Percentiles rank a stretch among this genome's conserved stretches.
phyloP scores from a whole-genome alignment of 352 stramenopile species.

The Globisporangium recalcitrans region DNA sequence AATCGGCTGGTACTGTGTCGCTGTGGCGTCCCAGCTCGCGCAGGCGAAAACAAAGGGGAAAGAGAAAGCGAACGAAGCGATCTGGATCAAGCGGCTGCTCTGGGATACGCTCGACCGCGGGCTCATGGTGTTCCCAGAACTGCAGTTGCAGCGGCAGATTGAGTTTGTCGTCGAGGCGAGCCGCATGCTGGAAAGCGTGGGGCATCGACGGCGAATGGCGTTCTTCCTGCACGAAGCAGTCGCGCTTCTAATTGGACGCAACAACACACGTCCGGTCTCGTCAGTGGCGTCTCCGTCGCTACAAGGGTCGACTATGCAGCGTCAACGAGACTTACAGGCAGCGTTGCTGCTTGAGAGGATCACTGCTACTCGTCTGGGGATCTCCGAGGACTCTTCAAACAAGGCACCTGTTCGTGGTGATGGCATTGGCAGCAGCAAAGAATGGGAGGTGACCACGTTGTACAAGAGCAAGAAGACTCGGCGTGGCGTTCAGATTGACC shows the following conservation, averaged over 20 bases:
- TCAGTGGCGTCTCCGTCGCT: conserved; percentile 13
- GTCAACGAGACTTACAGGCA: conserved; percentile 47
- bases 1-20: conserved; percentile 67
- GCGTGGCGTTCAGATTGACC: conserved; percentile 8
- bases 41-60: conserved; percentile 12
- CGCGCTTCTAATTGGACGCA: conserved; percentile 36
- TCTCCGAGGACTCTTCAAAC: conserved; percentile 17
- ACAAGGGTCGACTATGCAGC: conserved; percentile 18
- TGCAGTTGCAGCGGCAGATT: conserved; percentile 45
- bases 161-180: conserved; percentile 62
- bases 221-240: conserved; percentile 73
- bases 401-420: not conserved
- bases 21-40: conserved; percentile 31
- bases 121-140: conserved; percentile 41
- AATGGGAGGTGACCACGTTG: conserved; percentile 48
- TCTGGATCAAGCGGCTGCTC: conserved; percentile 69
- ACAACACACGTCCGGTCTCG: conserved; percentile 15
- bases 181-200: conserved; percentile 61
- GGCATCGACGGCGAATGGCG: conserved; percentile 53
- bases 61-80: conserved; percentile 42
- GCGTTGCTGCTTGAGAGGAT: conserved; percentile 52
- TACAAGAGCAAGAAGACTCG: conserved; percentile 24
- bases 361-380: conserved; percentile 45
- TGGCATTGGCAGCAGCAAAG: conserved; percentile 1
- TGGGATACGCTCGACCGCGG: conserved; percentile 66